Percentiles rank a stretch among this genome's conserved stretches.
Conservation (phyloP, 1,284 basidiomycete genomes). For the Taiwanofungus camphoratus region DNA sequence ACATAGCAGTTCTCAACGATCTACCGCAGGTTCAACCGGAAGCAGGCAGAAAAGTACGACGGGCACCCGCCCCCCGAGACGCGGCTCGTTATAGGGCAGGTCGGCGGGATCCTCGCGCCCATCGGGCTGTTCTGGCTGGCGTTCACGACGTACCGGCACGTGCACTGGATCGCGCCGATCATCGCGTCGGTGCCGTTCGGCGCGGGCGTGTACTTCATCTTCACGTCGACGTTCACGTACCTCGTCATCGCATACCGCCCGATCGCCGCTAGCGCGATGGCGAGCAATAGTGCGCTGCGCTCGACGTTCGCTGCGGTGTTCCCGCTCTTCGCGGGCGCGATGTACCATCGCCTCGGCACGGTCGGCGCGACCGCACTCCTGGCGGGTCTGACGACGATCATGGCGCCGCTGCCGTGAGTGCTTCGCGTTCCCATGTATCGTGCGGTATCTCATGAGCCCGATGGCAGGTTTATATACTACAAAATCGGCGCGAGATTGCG, state of each 20-base stretch:
- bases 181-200: conserved; percentile 61
- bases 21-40: conserved; percentile 25
- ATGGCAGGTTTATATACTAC: conserved; percentile 35
- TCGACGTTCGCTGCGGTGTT: conserved; percentile 67
- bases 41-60: conserved; percentile 27
- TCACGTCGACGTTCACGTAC: conserved; percentile 67
- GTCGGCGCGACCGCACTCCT: conserved; percentile 75
- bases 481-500: conserved; percentile 36
- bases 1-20: conserved; percentile 6
- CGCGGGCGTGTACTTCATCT: conserved; percentile 53
- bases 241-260: conserved; percentile 70
- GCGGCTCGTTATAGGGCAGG: conserved; percentile 60
- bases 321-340: conserved; percentile 59
- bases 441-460: not conserved
- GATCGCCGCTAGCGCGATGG: conserved; percentile 74
- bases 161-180: conserved; percentile 73
- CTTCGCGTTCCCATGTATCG: not conserved
- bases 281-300: conserved; percentile 64
- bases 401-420: conserved; percentile 69
- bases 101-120: conserved; percentile 65
- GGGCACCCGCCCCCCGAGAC: conserved; percentile 65
- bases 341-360: conserved; percentile 57
- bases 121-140: conserved; percentile 66
- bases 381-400: conserved; percentile 61
- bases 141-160: conserved; percentile 59